Conservation (phyloP, 2,329 filamentous ascomycete genomes). For the Pestalotiopsis sp. region DNA sequence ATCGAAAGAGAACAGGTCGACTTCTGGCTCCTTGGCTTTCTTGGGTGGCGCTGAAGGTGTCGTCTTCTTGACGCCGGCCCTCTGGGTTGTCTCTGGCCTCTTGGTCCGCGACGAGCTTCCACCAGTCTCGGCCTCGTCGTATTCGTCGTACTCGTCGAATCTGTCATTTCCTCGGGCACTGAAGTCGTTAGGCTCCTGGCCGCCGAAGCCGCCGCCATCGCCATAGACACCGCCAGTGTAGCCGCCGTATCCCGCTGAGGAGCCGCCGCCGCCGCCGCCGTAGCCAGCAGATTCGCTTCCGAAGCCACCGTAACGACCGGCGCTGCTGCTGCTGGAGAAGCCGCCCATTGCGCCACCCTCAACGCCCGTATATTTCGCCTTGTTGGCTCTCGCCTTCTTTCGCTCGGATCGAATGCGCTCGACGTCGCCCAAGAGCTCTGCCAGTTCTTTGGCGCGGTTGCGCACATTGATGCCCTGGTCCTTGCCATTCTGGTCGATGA, state of each 20-base stretch:
- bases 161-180: slow-evolving; percentile 68
- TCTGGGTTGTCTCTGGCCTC: slow-evolving; percentile 47
- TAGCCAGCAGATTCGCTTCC: slow-evolving; percentile 82
- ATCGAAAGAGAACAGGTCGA: slow-evolving; percentile 92
- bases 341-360: slow-evolving; percentile 75
- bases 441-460: slow-evolving; percentile 93
- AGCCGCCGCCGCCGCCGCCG: slow-evolving; percentile 60
- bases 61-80: slow-evolving; percentile 57
- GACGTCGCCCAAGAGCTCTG: slow-evolving; percentile 90
- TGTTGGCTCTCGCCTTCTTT: slow-evolving; percentile 89
- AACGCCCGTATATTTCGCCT: slow-evolving; percentile 94
- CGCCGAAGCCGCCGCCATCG: slow-evolving; percentile 93
- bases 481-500: slow-evolving; percentile 93
- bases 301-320: slow-evolving; percentile 81
- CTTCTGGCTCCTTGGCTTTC: slow-evolving; percentile 78
- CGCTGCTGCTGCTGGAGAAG: slow-evolving; percentile 47
- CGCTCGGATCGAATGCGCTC: slow-evolving; percentile 79
- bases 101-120: slow-evolving; percentile 55
- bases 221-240: slow-evolving; percentile 81
- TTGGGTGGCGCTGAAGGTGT: slow-evolving; percentile 62
- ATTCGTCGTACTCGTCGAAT: slow-evolving; percentile 98
- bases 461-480: slow-evolving; percentile 98
- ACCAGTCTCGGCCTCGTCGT: slow-evolving; percentile 72
- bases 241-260: slow-evolving; percentile 54
- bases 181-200: slow-evolving; percentile 69